Conservation (phyloP, 2,329 filamentous ascomycete species). For the Graphiopsis chlorocephala region DNA sequence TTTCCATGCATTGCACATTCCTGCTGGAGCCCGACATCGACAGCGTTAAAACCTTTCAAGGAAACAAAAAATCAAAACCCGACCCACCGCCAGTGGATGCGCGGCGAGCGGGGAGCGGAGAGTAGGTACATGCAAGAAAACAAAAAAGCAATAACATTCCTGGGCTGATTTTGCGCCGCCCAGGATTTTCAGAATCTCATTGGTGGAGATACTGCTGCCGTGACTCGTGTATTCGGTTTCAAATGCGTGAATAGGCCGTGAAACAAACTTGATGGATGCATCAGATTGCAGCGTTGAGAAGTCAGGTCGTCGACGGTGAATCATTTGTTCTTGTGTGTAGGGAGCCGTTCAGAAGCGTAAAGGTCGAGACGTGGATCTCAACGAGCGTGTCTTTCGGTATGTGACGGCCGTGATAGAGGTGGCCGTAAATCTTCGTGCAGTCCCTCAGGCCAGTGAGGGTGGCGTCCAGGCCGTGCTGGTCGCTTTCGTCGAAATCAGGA, state of each 20-base stretch:
- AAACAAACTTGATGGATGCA: neutral
- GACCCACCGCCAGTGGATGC: neutral
- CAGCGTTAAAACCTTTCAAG: neutral
- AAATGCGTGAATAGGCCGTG: neutral
- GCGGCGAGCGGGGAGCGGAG: neutral
- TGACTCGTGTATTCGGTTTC: neutral
- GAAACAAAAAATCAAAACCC: neutral
- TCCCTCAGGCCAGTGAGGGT: slow-evolving; percentile 11
- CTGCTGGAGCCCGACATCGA: neutral
- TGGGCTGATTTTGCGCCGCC: neutral
- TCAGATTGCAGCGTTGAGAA: neutral
- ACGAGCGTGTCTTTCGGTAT: slow-evolving; percentile 3
- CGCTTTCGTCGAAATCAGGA: neutral
- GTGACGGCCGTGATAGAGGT: neutral
- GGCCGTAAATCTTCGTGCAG: slow-evolving; percentile 7
- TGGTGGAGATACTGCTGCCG: neutral
- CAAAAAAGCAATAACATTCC: neutral
- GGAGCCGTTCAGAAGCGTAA: slow-evolving; percentile 8
- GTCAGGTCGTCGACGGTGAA: neutral
- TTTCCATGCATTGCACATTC: neutral
- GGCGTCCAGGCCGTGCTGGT: slow-evolving; percentile 8
- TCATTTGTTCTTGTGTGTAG: slow-evolving; percentile 1
- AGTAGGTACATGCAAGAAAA: slow-evolving; percentile 13
- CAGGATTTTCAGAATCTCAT: neutral
- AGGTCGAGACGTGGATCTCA: neutral